These are phyloP conservation scores for Fusarium paranaense DNA, from an alignment of 2,329 filamentous ascomycete genomes.

Conservation along the genomic window DNA sequence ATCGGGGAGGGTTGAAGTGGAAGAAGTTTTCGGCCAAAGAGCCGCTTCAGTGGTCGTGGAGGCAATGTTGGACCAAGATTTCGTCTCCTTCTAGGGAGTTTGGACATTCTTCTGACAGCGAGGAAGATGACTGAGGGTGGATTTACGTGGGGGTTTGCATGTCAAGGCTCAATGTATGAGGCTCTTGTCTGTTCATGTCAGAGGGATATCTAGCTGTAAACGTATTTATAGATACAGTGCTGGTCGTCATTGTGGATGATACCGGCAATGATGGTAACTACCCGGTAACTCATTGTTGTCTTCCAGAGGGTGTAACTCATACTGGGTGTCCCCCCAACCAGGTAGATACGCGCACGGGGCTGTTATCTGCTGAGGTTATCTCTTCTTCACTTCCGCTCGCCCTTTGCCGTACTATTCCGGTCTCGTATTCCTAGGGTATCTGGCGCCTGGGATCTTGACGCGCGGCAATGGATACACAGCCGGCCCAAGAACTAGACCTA, in stretches of 20 bases:
- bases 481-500: not conserved
- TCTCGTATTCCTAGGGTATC: not conserved
- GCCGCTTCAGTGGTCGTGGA: not conserved
- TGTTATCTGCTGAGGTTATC: not conserved
- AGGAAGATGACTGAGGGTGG: not conserved
- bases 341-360: not conserved
- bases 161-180: not conserved
- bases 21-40: not conserved
- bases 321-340: not conserved
- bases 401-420: not conserved
- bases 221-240: not conserved
- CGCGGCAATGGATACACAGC: not conserved
- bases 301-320: not conserved
- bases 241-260: not conserved
- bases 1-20: not conserved
- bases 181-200: not conserved
- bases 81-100: not conserved
- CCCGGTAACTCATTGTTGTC: not conserved
- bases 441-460: not conserved
- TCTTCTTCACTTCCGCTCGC: not conserved
- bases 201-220: not conserved
- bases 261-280: not conserved
- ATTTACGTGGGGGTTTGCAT: not conserved
- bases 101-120: not conserved
- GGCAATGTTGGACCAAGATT: not conserved